phyloP scores from a whole-genome alignment of 345 rosid species.

The Populus simonii region DNA sequence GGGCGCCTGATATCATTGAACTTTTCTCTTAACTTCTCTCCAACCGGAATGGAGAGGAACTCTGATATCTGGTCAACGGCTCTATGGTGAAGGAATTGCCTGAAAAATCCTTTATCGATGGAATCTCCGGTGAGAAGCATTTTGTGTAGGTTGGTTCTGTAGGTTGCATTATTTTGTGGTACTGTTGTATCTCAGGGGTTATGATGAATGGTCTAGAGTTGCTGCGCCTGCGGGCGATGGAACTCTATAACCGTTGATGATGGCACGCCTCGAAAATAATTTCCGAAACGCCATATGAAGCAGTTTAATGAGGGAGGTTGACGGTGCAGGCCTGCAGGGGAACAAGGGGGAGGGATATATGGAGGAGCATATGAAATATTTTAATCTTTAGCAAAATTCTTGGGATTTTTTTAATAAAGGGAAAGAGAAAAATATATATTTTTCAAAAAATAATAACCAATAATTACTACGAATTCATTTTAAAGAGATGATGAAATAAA shows the following conservation, averaged over 20 bases:
- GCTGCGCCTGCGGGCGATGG: slow-evolving; percentile 13
- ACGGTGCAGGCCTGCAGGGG: background rate
- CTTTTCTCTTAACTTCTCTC: slow-evolving; percentile 49
- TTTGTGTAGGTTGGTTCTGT: slow-evolving; percentile 21
- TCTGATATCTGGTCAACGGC: slow-evolving; percentile 33
- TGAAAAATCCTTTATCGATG: slow-evolving; percentile 33
- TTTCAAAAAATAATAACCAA: too few species aligned
- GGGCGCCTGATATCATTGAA: slow-evolving; percentile 24
- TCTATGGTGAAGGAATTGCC: slow-evolving; percentile 43
- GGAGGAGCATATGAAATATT: slow-evolving; percentile 21
- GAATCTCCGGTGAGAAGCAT: slow-evolving; percentile 42
- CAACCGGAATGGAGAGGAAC: slow-evolving; percentile 44
- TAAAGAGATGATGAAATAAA: too few species aligned
- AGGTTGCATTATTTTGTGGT: slow-evolving; percentile 9
- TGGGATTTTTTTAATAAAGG: too few species aligned
- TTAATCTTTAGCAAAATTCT: background rate
- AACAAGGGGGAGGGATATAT: slow-evolving; percentile 16
- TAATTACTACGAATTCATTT: too few species aligned
- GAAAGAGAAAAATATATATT: background rate
- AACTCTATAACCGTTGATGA: slow-evolving; percentile 20
- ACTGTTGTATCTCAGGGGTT: background rate
- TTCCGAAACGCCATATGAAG: slow-evolving; percentile 52
- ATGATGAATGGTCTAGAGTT: slow-evolving; percentile 17
- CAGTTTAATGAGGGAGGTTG: background rate
- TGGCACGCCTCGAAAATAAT: slow-evolving; percentile 37